phyloP scores from a whole-genome alignment of 768 basidiomycete genomes.

The Fibroporia radiculosa region DNA sequence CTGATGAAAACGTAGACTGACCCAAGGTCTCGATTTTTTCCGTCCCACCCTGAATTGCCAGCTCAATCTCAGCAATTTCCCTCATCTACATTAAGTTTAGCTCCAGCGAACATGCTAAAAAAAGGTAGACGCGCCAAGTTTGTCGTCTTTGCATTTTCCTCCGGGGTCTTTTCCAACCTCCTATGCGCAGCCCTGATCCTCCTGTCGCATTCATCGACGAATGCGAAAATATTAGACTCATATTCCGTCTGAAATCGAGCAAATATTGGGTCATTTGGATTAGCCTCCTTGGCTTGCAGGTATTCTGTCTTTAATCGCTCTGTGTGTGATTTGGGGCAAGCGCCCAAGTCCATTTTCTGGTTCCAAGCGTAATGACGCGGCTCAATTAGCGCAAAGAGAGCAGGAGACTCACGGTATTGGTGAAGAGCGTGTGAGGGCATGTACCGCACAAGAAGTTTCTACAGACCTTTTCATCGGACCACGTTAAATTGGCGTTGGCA shows the following conservation, averaged over 20 bases:
- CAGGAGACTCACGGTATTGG: slow-evolving; percentile 78
- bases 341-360: slow-evolving; percentile 99
- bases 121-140: slow-evolving; percentile 56
- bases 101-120: not conserved
- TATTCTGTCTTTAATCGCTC: slow-evolving; percentile 91
- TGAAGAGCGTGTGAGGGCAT: slow-evolving; percentile 97
- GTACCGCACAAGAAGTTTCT: slow-evolving; percentile 96
- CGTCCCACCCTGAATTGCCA: slow-evolving; percentile 97
- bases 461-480: slow-evolving; percentile 97
- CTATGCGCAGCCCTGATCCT: slow-evolving; percentile 91
- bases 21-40: slow-evolving; percentile 95
- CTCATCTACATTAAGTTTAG: slow-evolving; percentile 58
- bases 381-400: not conserved
- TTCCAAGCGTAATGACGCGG: not conserved
- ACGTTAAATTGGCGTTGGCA: slow-evolving; percentile 83
- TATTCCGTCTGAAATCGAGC: slow-evolving; percentile 90
- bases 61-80: slow-evolving; percentile 98
- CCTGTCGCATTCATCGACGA: slow-evolving; percentile 98
- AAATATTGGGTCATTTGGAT: slow-evolving; percentile 76
- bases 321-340: slow-evolving; percentile 94
- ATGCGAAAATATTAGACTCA: slow-evolving; percentile 88
- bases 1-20: slow-evolving; percentile 25
- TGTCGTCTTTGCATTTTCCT: slow-evolving; percentile 99
- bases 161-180: slow-evolving; percentile 96
- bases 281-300: slow-evolving; percentile 66